Evolutionary conservation across 2,329 filamentous ascomycete species (phyloP), one percentile per base, ranked within the genome.

Genomic region (Alternaria longipes): DNA sequence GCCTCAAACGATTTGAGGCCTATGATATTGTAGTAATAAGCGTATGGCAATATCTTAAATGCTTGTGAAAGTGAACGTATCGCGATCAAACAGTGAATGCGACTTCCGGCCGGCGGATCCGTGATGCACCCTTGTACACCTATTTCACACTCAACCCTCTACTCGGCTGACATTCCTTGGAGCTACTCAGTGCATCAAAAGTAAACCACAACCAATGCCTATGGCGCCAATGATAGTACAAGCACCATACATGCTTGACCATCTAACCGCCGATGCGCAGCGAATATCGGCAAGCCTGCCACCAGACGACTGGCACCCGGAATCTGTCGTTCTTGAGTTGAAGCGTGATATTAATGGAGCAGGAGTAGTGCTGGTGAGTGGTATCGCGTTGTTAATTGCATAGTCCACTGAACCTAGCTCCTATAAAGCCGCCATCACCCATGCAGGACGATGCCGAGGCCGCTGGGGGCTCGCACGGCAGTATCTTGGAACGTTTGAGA

Each of bases 231-330:
- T 28, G 4, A 41, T 32, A 24, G 26, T 65, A 45, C 24, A 30
- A 11, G 60, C 60, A 16, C 68, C 62, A 6, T 52, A 56, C 14
- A 69, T 72, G 66, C 66, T 73, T 6, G 45, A 55, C 18, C 64
- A 68, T 42, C 47, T 71, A 3, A 57, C 55, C n/a, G 44, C 16
- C 7, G 59, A 67, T 22, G 54, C 52, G 20, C 65, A 67, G 46
- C 53, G 55, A 1, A 52, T 71, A 2, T 68, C 66, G 1, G 62
- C 58, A 2, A 57, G n/a, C 18, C 51, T 73, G 8, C 66, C 63
- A n/a, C 66, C 65, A 9, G 64, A 72, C 28, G 52, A 49, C 9
- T 72, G 63, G 66, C 55, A 63, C 20, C 16, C 36, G 5, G 38
- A 49, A 1, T 12, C 24, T 5, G 11, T 38, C 11, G 38, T 67